These are phyloP conservation scores for Hemisphaericaspora nanyangensis DNA, from an alignment of 805 yeast genomes.

Conservation along the genomic window DNA sequence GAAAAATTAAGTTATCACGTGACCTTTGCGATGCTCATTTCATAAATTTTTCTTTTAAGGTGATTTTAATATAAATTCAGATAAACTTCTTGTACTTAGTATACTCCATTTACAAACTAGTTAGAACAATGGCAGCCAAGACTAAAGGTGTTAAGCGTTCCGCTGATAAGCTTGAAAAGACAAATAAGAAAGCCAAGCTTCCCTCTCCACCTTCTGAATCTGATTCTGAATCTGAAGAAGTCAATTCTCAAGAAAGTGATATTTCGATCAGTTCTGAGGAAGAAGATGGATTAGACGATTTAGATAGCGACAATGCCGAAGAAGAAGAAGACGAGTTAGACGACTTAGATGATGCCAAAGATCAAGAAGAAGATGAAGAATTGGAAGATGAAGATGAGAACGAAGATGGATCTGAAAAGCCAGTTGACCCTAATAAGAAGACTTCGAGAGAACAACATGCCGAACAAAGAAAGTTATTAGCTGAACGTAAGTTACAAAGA, in stretches of 20 bases:
- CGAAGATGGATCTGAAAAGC: conserved; percentile 16
- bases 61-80: background rate
- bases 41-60: background rate
- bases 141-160: conserved; percentile 32
- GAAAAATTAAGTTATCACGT: background rate
- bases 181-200: conserved; percentile 22
- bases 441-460: conserved; percentile 67
- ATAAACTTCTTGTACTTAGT: too few relatives aligned
- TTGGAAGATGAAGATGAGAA: conserved; percentile 25
- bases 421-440: conserved; percentile 43
- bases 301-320: conserved; percentile 27
- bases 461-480: conserved; percentile 73
- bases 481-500: conserved; percentile 83
- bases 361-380: conserved; percentile 16
- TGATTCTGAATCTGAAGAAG: conserved; percentile 13
- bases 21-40: background rate
- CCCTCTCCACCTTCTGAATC: conserved; percentile 17
- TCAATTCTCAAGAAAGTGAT: conserved; percentile 10
- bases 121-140: conserved; percentile 18
- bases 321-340: conserved; percentile 27
- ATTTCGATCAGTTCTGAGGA: conserved; percentile 10
- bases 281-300: conserved; percentile 20
- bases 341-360: conserved; percentile 16
- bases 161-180: conserved; percentile 10
- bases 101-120: too few relatives aligned